Conservation (phyloP, 2,329 filamentous ascomycete species). For the Zasmidium citrigriseum region DNA sequence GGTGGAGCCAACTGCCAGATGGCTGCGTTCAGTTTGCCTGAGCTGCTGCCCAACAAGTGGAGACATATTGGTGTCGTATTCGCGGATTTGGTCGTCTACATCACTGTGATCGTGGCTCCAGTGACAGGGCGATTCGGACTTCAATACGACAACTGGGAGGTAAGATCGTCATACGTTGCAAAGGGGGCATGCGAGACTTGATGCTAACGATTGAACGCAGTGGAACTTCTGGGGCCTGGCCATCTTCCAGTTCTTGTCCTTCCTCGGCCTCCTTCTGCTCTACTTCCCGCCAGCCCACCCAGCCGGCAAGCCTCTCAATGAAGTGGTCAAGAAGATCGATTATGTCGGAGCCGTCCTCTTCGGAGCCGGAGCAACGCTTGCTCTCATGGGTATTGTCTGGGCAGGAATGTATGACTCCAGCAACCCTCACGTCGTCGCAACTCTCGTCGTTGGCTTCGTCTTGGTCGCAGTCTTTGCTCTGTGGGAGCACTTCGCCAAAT, state of each 20-base stretch:
- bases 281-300: constrained; percentile 46
- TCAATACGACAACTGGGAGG: constrained; percentile 41
- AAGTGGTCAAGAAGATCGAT: constrained; percentile 35
- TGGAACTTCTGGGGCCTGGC: constrained; percentile 50
- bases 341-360: constrained; percentile 36
- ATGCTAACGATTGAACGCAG: not conserved
- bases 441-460: constrained; percentile 35
- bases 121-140: constrained; percentile 48
- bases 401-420: constrained; percentile 29
- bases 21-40: constrained; percentile 19
- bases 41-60: constrained; percentile 24
- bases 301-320: constrained; percentile 25
- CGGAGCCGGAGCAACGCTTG: constrained; percentile 29
- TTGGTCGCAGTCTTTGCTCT: constrained; percentile 33
- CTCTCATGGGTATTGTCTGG: constrained; percentile 39
- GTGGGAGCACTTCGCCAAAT: constrained; percentile 35
- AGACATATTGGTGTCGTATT: constrained; percentile 28
- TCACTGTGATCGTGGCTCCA: constrained; percentile 50
- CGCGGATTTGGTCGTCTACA: constrained; percentile 38
- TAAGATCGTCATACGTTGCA: constrained; percentile 3
- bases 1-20: constrained; percentile 21
- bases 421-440: constrained; percentile 34
- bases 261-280: constrained; percentile 44
- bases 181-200: too few species aligned
- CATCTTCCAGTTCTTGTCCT: constrained; percentile 47